Conservation (phyloP, 2,329 filamentous ascomycete genomes). For the Coniochaeta ligniaria region DNA sequence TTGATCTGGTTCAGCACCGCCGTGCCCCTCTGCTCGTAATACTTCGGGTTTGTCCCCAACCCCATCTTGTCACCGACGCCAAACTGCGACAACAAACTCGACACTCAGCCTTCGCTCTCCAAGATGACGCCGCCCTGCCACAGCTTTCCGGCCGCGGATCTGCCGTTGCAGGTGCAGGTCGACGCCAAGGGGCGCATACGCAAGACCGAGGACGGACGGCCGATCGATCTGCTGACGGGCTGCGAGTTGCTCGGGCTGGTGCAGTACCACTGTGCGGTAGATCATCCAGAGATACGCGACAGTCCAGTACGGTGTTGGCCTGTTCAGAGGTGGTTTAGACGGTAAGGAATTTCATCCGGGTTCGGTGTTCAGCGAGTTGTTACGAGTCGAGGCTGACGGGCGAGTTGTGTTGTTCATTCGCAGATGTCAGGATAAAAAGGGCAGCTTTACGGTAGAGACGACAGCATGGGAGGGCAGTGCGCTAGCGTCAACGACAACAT, state of each 20-base stretch:
- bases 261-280: conserved; percentile 54
- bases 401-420: conserved; percentile 7
- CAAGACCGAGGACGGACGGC: conserved; percentile 33
- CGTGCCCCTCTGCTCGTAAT: conserved; percentile 25
- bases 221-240: conserved; percentile 37
- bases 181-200: conserved; percentile 42
- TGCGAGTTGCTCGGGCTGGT: conserved; percentile 52
- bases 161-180: conserved; percentile 41
- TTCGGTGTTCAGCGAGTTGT: neutral
- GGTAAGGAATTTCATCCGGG: conserved; percentile 36
- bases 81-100: neutral
- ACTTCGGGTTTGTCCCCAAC: conserved; percentile 29
- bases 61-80: neutral
- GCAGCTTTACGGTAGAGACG: conserved; percentile 54
- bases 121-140: conserved; percentile 52
- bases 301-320: conserved; percentile 48
- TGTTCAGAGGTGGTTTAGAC: conserved; percentile 52
- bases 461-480: conserved; percentile 49
- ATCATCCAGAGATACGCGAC: conserved; percentile 34
- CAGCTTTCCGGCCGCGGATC: conserved; percentile 43
- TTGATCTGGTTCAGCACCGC: conserved; percentile 48
- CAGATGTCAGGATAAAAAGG: conserved; percentile 52
- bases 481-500: conserved; percentile 15
- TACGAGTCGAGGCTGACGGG: neutral
- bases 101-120: neutral